Evolutionary conservation across 2,329 filamentous ascomycete genomes (phyloP).

Genomic region (Hypoxylon sp.): DNA sequence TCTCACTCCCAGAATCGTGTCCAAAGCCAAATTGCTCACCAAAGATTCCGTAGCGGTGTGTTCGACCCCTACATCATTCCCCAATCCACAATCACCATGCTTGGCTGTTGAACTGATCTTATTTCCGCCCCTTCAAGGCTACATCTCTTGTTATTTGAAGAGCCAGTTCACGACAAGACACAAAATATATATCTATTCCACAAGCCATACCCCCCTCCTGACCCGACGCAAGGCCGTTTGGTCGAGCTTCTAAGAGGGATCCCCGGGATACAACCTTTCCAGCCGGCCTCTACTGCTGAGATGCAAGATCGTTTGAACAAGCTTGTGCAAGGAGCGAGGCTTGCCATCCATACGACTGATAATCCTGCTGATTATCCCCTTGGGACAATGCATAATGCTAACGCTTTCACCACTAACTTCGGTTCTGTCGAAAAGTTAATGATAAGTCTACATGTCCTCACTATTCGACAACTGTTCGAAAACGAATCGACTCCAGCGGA

Average conservation of each 20-base stretch:
- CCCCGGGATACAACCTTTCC: no score
- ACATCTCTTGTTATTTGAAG: neutral
- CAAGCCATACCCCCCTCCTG: neutral
- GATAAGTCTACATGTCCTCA: no score
- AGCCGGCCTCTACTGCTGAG: neutral
- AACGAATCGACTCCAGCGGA: neutral
- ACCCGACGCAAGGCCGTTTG: neutral
- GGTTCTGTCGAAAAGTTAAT: no score
- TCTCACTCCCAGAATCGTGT: neutral
- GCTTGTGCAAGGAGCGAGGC: neutral
- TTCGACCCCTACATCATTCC: neutral
- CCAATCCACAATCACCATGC: no score
- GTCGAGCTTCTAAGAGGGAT: no score
- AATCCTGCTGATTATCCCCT: neutral
- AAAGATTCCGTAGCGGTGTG: neutral
- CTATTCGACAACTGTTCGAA: neutral
- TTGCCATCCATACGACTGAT: neutral
- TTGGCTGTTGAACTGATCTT: neutral
- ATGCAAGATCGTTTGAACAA: neutral
- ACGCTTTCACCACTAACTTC: neutral
- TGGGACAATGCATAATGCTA: neutral
- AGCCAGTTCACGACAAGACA: no score
- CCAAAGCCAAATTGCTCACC: neutral
- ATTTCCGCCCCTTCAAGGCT: neutral
- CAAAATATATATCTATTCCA: no score